Percentiles rank a stretch among this genome's conserved stretches.
Evolutionary conservation across 768 basidiomycete species (phyloP).

Genomic region (Candolleomyces aberdarensis): DNA sequence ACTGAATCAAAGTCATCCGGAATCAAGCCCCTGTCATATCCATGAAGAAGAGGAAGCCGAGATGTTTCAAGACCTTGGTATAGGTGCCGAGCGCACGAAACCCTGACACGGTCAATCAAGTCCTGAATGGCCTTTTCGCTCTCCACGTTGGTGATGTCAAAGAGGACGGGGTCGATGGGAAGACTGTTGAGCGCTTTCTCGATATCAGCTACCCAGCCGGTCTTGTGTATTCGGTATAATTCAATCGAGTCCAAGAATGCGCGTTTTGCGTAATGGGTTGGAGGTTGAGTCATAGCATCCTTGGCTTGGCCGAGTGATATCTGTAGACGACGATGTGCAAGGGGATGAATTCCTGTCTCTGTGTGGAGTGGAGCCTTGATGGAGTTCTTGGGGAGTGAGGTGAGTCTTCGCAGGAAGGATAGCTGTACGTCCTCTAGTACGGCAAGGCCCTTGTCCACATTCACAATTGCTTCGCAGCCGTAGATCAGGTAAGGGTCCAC

Average conservation of each 20-base stretch:
- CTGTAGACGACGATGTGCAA: conserved; percentile 14
- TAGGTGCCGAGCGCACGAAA: neutral
- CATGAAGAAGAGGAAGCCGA: neutral
- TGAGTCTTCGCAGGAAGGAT: conserved; percentile 17
- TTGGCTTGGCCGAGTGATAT: conserved; percentile 17
- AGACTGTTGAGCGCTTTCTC: neutral
- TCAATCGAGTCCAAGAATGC: conserved; percentile 1
- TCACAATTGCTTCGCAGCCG: neutral
- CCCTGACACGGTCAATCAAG: neutral
- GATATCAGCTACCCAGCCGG: conserved; percentile 4
- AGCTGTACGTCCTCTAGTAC: conserved; percentile 16
- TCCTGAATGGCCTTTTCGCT: neutral
- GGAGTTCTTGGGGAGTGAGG: conserved; percentile 16
- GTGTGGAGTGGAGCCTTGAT: conserved; percentile 17
- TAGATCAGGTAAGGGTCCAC: conserved; percentile 1
- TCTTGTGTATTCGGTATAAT: neutral
- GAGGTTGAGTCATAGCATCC: conserved; percentile 13
- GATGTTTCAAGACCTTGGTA: neutral
- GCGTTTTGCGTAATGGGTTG: neutral
- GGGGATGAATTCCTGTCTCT: conserved; percentile 22
- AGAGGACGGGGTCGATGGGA: neutral
- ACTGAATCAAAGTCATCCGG: neutral
- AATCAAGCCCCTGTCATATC: neutral
- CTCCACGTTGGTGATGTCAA: neutral
- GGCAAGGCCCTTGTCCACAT: conserved; percentile 2